phyloP scores from a whole-genome alignment of 176 grass and related monocot species.

The Melocanna baccifera region DNA sequence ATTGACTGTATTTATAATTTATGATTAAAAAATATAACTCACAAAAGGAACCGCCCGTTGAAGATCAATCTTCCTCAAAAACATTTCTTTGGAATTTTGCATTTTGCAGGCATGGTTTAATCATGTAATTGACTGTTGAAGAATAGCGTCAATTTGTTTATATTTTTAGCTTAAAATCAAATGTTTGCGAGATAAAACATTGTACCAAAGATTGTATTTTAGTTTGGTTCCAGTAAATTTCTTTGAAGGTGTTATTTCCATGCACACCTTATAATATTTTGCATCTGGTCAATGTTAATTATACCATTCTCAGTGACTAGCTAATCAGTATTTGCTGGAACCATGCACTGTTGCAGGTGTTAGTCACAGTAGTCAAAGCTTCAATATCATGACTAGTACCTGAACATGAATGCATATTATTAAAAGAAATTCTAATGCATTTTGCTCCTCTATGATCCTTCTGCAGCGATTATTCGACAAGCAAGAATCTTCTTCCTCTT shows the following conservation, averaged over 20 bases:
- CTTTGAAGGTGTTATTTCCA: background rate
- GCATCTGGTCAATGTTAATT: constrained; percentile 13
- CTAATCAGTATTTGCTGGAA: constrained; percentile 25
- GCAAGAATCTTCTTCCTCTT: constrained; percentile 11
- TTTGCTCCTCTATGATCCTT: background rate
- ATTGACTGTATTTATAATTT: background rate
- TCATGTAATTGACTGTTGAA: background rate
- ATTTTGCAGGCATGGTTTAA: background rate
- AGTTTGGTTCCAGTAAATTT: constrained; percentile 11
- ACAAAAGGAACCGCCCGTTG: background rate
- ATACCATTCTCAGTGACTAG: background rate
- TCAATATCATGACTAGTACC: constrained; percentile 1
- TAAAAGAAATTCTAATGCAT: constrained; percentile 7
- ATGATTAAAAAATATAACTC: background rate
- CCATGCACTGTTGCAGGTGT: background rate
- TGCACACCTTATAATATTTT: background rate
- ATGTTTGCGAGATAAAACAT: background rate
- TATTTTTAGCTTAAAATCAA: background rate
- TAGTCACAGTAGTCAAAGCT: background rate
- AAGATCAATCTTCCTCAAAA: background rate
- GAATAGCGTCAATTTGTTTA: background rate
- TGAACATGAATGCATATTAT: constrained; percentile 2
- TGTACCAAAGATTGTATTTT: background rate
- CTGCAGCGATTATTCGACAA: background rate
- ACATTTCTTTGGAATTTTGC: background rate